Evolutionary conservation across 176 grass and related monocot genomes (phyloP), one percentile per base, ranked within the genome.

Genomic region (Lolium multiflorum): DNA sequence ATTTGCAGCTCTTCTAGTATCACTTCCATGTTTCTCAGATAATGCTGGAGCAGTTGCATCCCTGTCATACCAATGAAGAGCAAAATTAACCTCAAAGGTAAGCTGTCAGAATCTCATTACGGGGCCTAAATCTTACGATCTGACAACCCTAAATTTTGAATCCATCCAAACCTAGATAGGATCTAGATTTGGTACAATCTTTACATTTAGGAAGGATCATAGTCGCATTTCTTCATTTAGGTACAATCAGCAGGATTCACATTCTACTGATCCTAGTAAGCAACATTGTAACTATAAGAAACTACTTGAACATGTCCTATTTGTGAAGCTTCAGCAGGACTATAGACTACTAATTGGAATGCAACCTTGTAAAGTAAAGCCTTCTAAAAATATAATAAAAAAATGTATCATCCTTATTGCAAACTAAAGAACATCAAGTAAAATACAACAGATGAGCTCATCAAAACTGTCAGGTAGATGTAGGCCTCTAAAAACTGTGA

Each of bases 1-100:
- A 86, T 94, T 99, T 77, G 81, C n/a, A 44, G 82, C 85, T 94
- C 86, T 92, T 70, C 92, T 93, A 2, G 58, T 64, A 14, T 99
- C 94, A 87, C 16, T 87, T 93, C 84, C 96, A 86, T 88, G 91
- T 88, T 91, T 96, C 1, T 92, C 87, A 90, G 81, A 80, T 79
- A 78, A 80, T 79, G 78, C 78, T 76, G 88, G 92, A 65, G 65
- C 81, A 22, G 78, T 77, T 58, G 63, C 69, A 86, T 99, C 92
- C 90, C 97, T 98, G 87, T 26, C 38, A 76, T 81, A 60, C 43
- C 38, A 85, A 85, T 78, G 48, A 81, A 78, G 22, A 74, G 47
- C 49, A 66, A 21, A 58, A 83, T 80, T 26, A 84, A 74, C 17
- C 65, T 73, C 54, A 4, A 66, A 80, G 26, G 9, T 22, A 80